phyloP scores from a whole-genome alignment of 2,329 filamentous ascomycete genomes.

The Chalaropsis ovoidea region DNA sequence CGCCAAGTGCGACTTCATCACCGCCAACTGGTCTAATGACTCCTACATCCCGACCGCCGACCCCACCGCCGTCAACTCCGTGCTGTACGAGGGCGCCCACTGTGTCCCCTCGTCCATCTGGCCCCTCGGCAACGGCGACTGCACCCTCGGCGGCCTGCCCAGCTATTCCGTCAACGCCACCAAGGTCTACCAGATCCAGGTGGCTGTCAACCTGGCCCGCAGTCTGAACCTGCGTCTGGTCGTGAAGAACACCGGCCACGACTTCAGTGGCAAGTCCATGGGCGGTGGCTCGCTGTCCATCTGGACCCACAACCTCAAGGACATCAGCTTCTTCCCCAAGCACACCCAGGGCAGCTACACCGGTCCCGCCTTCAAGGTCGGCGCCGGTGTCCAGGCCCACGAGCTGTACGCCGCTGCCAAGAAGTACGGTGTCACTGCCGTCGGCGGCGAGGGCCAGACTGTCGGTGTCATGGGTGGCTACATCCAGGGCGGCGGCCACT shows the following conservation, averaged over 20 bases:
- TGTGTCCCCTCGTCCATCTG: slow-evolving; percentile 22
- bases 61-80: slow-evolving; percentile 28
- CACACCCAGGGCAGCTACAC: slow-evolving; percentile 37
- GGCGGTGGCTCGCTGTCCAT: slow-evolving; percentile 36
- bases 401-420: slow-evolving; percentile 37
- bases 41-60: slow-evolving; percentile 24
- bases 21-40: slow-evolving; percentile 27
- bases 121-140: slow-evolving; percentile 30
- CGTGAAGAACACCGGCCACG: slow-evolving; percentile 45
- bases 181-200: slow-evolving; percentile 38
- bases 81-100: slow-evolving; percentile 26
- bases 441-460: slow-evolving; percentile 33
- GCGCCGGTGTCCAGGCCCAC: slow-evolving; percentile 43
- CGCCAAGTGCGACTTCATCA: slow-evolving; percentile 30
- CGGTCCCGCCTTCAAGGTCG: slow-evolving; percentile 45
- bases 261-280: slow-evolving; percentile 37
- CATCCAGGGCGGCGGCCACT: slow-evolving; percentile 47
- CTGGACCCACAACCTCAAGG: slow-evolving; percentile 36
- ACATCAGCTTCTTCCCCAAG: slow-evolving; percentile 36
- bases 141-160: slow-evolving; percentile 37
- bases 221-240: slow-evolving; percentile 42
- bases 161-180: slow-evolving; percentile 36
- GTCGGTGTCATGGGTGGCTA: slow-evolving; percentile 49
- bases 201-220: slow-evolving; percentile 40
- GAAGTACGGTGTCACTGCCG: slow-evolving; percentile 27